phyloP scores from a whole-genome alignment of 2,329 filamentous ascomycete genomes.

The Eutypella sp. region DNA sequence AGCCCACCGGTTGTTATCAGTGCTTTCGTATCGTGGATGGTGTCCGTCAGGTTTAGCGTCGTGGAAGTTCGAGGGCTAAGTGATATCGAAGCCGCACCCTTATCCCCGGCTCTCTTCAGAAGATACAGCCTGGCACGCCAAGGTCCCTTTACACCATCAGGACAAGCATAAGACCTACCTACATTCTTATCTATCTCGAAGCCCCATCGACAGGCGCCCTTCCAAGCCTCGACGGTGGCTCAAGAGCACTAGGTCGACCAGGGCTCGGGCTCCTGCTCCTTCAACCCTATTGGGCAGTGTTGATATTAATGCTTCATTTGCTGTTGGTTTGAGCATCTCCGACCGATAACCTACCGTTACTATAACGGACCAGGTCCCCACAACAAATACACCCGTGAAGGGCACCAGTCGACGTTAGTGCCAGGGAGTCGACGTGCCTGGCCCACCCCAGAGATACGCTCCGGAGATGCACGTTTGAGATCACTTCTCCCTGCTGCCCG shows the following conservation, averaged over 20 bases:
- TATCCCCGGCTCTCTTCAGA: no score
- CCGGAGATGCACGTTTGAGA: conserved; percentile 20
- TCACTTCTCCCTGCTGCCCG: background rate
- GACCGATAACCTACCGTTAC: background rate
- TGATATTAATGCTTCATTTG: background rate
- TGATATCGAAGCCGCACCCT: no score
- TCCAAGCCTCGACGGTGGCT: no score
- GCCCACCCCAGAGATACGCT: conserved; percentile 12
- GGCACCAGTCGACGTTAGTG: conserved; percentile 10
- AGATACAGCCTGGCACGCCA: no score
- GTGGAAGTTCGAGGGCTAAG: no score
- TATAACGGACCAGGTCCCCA: conserved; percentile 10
- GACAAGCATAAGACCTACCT: no score
- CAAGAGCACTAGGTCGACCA: background rate
- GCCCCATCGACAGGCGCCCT: no score
- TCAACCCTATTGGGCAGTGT: background rate
- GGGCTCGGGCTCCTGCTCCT: background rate
- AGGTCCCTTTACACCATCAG: no score
- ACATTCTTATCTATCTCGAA: no score
- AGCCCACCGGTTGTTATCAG: no score
- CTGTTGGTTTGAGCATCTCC: conserved; percentile 10
- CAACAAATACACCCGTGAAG: conserved; percentile 19
- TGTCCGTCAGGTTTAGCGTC: no score
- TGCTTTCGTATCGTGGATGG: no score
- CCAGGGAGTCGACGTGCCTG: conserved; percentile 8